phyloP scores from a whole-genome alignment of 208 protist species.

The Trypanosoma melophagium region DNA sequence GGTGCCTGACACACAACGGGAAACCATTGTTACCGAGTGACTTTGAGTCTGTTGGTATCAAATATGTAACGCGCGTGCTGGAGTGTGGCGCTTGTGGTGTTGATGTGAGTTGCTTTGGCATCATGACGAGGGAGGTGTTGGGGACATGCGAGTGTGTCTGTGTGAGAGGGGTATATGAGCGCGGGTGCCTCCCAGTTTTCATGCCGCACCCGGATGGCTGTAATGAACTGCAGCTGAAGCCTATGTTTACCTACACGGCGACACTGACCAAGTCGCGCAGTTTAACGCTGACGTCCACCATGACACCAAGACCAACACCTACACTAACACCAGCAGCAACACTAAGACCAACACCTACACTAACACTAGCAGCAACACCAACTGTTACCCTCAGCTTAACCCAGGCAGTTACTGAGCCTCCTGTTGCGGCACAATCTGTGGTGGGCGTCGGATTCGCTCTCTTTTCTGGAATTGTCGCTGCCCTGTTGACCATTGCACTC shows the following conservation, averaged over 20 bases:
- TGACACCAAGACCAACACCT: not conserved
- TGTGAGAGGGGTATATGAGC: slow-evolving; percentile 1
- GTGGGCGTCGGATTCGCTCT: not conserved
- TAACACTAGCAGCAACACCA: not conserved
- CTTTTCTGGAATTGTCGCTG: slow-evolving; percentile 2
- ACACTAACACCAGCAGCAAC: not conserved
- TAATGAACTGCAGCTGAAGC: not conserved
- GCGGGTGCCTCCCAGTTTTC: slow-evolving; percentile 16
- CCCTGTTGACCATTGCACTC: not conserved
- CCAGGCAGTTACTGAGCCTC: not conserved
- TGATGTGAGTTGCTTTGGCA: slow-evolving; percentile 13
- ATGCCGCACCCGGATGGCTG: slow-evolving; percentile 9
- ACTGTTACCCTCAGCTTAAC: not conserved
- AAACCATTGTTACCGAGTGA: not conserved
- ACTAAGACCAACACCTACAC: not conserved
- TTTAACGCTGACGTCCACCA: not conserved
- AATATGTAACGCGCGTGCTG: not conserved
- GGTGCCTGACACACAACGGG: slow-evolving; percentile 15
- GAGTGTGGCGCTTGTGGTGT: slow-evolving; percentile 4
- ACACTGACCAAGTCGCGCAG: slow-evolving; percentile 3
- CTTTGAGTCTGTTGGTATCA: slow-evolving; percentile 12
- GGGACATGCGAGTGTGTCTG: slow-evolving; percentile 9
- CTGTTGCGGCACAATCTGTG: not conserved
- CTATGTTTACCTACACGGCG: not conserved
- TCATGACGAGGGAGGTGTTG: slow-evolving; percentile 1